A percentile compares a stretch with the other conserved stretches of the same genome.
These are phyloP conservation scores for Suillus spraguei DNA, from an alignment of 768 basidiomycete species.

Conservation along the genomic window DNA sequence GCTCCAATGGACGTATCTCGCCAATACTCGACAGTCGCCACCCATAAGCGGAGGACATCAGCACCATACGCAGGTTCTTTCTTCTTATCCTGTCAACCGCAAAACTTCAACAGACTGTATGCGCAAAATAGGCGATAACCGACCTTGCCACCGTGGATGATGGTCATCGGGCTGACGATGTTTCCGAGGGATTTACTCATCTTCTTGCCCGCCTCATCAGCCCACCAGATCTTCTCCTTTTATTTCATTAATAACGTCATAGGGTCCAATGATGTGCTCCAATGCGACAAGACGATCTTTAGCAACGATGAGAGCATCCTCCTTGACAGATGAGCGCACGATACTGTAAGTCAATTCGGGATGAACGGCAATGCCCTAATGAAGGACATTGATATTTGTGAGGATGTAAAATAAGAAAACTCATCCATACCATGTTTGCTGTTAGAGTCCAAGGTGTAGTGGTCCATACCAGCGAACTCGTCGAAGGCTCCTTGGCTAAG, in stretches of 20 bases:
- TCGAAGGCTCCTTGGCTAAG: constrained; percentile 31
- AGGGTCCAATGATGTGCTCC: constrained; percentile 24
- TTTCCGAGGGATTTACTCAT: constrained; percentile 99
- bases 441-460: constrained; percentile 98
- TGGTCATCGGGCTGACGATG: constrained; percentile 78
- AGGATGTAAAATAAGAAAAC: constrained; percentile 5
- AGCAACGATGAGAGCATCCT: constrained; percentile 48
- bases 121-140: constrained; percentile 21
- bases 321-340: constrained; percentile 35
- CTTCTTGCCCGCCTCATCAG: constrained; percentile 80
- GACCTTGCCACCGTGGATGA: constrained; percentile 81
- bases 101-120: constrained; percentile 8
- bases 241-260: constrained; percentile 23
- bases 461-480: constrained; percentile 87
- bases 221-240: constrained; percentile 55
- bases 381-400: neutral
- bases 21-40: constrained; percentile 87
- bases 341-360: constrained; percentile 69
- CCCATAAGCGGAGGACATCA: constrained; percentile 90
- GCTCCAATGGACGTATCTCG: constrained; percentile 87
- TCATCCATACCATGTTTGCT: constrained; percentile 80
- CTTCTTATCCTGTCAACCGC: constrained; percentile 54
- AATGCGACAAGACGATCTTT: constrained; percentile 49
- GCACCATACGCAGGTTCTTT: constrained; percentile 81
- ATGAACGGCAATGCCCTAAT: constrained; percentile 87